These are phyloP conservation scores for Elsinoe necatrix DNA, from an alignment of 2,329 filamentous ascomycete genomes.

Conservation along the genomic window DNA sequence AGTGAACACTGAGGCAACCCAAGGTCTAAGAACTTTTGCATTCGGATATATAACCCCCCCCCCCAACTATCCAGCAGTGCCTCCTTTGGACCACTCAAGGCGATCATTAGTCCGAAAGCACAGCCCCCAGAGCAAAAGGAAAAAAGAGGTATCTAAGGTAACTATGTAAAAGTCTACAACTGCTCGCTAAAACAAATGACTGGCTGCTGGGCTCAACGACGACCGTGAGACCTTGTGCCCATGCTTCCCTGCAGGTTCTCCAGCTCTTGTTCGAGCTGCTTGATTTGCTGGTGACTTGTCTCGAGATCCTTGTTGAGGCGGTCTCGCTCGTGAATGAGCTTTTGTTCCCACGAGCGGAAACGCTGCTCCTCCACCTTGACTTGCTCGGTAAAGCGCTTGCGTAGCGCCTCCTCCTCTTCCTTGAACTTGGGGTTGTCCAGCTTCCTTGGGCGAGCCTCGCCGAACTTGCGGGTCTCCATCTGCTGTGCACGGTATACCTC, in stretches of 20 bases:
- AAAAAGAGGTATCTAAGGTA: slow-evolving; percentile 14
- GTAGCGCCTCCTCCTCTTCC: slow-evolving; percentile 95
- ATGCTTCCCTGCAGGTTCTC: slow-evolving; percentile 67
- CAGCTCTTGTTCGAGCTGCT: slow-evolving; percentile 83
- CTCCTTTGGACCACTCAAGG: neutral
- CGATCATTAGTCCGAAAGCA: slow-evolving; percentile 7
- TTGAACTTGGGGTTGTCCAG: slow-evolving; percentile 99
- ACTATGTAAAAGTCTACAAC: slow-evolving; percentile 8
- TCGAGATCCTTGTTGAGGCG: slow-evolving; percentile 99
- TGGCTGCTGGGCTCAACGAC: slow-evolving; percentile 16
- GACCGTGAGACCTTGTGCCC: slow-evolving; percentile 22
- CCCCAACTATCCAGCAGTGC: slow-evolving; percentile 12
- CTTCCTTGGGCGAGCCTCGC: slow-evolving; percentile 93
- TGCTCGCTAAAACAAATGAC: slow-evolving; percentile 9
- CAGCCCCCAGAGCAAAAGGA: slow-evolving; percentile 2
- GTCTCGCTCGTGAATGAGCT: slow-evolving; percentile 97
- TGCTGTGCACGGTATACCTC: slow-evolving; percentile 98
- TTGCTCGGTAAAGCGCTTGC: slow-evolving; percentile 99
- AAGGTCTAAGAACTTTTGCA: slow-evolving; percentile 5
- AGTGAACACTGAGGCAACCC: neutral
- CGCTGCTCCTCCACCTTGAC: slow-evolving; percentile 99
- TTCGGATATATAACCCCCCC: neutral
- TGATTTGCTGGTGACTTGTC: slow-evolving; percentile 86
- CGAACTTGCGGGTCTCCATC: slow-evolving; percentile 99
- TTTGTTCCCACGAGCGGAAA: slow-evolving; percentile 99